Evolutionary conservation across 176 grass and related monocot species (phyloP), one percentile per base, ranked within the genome.

Genomic region (Carex pumila): DNA sequence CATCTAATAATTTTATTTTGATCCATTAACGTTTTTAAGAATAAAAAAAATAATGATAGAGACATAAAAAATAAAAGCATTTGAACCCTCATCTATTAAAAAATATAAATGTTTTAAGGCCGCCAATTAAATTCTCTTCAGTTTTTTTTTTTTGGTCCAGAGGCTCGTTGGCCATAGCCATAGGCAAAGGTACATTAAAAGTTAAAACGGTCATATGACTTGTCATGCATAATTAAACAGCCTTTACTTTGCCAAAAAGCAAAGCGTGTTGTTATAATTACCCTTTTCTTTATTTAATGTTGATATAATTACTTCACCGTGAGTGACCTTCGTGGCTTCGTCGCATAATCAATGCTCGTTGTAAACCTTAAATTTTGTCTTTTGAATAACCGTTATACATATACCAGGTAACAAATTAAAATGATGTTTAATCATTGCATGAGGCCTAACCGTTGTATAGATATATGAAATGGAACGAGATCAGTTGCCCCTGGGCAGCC

Each of bases 231-330:
- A 54, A 43, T 71, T 47, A 71, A 76, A 54, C 43, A 55, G 32
- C 11, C 72, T 76, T 76, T 76, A 55, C 72, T 76, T 76, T 76
- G 32, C 72, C 4, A 55, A 55, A 76, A 76, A 76, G 49, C 72
- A 55, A 75, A 76, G 49, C 72, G 19, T 55, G 72, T 76, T 49
- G 49, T 9, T 55, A 55, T 55, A 54, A 76, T 76, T 76, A 76
- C 49, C 32, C 3, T 34, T 49, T 76, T 39, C 5, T 39, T 39
- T 5, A 39, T 39, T 39, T 39, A 39, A 39, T 5, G 37, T 39
- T 39, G 37, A 5, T 39, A 75, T 55, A 54, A 76, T 76, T 76
- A 76, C 50, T 25, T 76, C 72, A 76, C 14, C 19, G 5, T 52
- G 19, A 76, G n/a, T n/a, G n/a, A n/a, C n/a, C n/a, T n/a, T n/a